Evolutionary conservation across 176 grass and related monocot genomes (phyloP), one percentile per base, ranked within the genome.

Genomic region (Cymbopogon citratus): DNA sequence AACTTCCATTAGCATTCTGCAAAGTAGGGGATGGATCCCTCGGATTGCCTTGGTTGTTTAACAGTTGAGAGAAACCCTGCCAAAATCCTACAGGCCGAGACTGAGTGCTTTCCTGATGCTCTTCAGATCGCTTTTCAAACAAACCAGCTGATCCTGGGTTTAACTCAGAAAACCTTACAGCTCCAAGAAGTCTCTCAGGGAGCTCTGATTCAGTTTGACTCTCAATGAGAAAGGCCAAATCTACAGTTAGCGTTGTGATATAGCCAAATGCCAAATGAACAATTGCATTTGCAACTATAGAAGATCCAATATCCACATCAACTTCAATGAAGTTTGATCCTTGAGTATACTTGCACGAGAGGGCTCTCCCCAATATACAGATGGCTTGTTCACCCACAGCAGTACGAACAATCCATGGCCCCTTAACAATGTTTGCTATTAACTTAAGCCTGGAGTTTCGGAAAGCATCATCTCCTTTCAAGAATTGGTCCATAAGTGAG

Each of bases 371-470:
- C 33, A 98, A 69, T 87, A 98, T 91, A 66, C 95, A 98, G 18
- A 98, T 94, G 35, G 95, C 95, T 40, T 95, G 95, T 81, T 98
- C 95, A 40, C 95, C 92, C 23, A 98, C 95, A 86, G 95, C 95
- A 24, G 90, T 90, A 73, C 92, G 91, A 67, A 98, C 95, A 76
- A 98, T 91, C 95, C 95, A 98, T 1, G 95, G 95, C 21, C 90
- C 90, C 57, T 86, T 89, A 66, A 92, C 88, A 60, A 98, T 80
- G 63, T 98, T 98, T 5, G 95, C 95, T 69, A 95, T 98, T 76
- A 98, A 46, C 83, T 98, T 98, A 79, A 98, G 88, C 77, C 95
- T 89, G 40, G 95, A 98, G 65, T 95, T 98, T 11, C 91, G 83
- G 19, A 95, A 94, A 63, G 86, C 52, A 7, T 98, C 95, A 46